Conservation (phyloP, 192 early-diverging fungal genomes). For the Cetraspora pellucida region DNA sequence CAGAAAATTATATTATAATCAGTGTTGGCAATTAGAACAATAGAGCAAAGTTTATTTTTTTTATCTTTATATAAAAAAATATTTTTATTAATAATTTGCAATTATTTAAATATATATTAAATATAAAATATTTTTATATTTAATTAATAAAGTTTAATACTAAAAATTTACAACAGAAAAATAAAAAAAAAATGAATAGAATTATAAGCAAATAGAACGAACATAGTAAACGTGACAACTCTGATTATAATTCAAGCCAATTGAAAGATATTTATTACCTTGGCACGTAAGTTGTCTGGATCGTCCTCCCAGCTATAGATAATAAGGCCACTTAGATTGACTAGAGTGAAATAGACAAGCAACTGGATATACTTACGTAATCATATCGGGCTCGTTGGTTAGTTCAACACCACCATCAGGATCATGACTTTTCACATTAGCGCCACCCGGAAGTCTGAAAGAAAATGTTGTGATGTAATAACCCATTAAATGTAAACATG, state of each 20-base stretch:
- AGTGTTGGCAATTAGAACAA: too few species aligned
- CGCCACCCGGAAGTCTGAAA: slow-evolving; percentile 17
- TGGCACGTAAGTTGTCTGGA: slow-evolving; percentile 14
- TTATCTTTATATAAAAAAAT: too few species aligned
- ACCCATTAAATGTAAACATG: background rate
- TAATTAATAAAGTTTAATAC: too few species aligned
- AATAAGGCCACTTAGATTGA: slow-evolving; percentile 13
- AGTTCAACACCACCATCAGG: background rate
- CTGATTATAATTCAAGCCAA: background rate
- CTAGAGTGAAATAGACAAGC: background rate
- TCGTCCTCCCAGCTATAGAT: slow-evolving; percentile 5
- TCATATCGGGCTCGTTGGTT: slow-evolving; percentile 16
- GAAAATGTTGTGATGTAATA: background rate
- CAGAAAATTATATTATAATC: too few species aligned
- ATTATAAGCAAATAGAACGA: too few species aligned
- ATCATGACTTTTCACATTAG: slow-evolving; percentile 5
- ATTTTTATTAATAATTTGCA: too few species aligned
- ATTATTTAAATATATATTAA: too few species aligned
- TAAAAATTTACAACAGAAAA: too few species aligned
- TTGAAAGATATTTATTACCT: slow-evolving; percentile 23
- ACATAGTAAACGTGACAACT: too few species aligned
- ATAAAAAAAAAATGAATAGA: too few species aligned
- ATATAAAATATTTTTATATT: too few species aligned
- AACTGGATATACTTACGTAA: slow-evolving; percentile 9
- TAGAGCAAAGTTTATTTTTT: too few species aligned